phyloP scores from a whole-genome alignment of 495 filamentous ascomycete genomes.

The Cryomyces minteri region DNA sequence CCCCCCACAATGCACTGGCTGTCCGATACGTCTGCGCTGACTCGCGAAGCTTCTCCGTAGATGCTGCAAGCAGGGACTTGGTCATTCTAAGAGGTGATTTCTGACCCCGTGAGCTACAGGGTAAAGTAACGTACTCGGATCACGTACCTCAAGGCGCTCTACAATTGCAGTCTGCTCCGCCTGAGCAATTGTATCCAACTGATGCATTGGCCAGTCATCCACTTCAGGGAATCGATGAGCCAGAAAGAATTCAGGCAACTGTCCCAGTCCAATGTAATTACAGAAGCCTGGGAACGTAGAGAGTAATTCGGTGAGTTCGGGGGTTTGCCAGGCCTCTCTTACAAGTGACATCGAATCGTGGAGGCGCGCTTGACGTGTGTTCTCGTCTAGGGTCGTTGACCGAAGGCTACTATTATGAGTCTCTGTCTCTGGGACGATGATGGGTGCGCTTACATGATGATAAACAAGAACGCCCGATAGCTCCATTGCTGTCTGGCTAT shows the following conservation, averaged over 20 bases:
- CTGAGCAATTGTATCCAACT: constrained; percentile 63
- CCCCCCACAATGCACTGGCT: constrained; percentile 64
- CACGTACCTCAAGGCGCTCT: constrained; percentile 45
- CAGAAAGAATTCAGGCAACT: constrained; percentile 61
- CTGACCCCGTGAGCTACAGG: constrained; percentile 17
- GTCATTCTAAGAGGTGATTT: constrained; percentile 66
- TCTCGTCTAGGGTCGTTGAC: constrained; percentile 43
- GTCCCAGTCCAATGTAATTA: constrained; percentile 55
- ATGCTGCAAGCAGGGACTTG: constrained; percentile 75
- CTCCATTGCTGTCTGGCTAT: constrained; percentile 53
- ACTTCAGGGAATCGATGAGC: constrained; percentile 54
- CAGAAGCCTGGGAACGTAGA: constrained; percentile 68
- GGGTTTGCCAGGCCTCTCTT: constrained; percentile 60
- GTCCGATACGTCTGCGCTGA: constrained; percentile 45
- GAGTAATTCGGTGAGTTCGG: constrained; percentile 44
- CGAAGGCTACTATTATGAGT: neutral
- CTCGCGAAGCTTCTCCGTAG: constrained; percentile 71
- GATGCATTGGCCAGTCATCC: constrained; percentile 61
- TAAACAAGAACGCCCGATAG: constrained; percentile 64
- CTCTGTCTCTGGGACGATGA: neutral
- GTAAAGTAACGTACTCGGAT: neutral
- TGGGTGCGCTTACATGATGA: constrained; percentile 33
- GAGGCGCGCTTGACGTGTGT: constrained; percentile 43
- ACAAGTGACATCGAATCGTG: constrained; percentile 60
- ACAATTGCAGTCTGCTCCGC: constrained; percentile 58